Base-by-base conservation (phyloP, 306 rosid species). In the Prunus dulcis region DNA sequence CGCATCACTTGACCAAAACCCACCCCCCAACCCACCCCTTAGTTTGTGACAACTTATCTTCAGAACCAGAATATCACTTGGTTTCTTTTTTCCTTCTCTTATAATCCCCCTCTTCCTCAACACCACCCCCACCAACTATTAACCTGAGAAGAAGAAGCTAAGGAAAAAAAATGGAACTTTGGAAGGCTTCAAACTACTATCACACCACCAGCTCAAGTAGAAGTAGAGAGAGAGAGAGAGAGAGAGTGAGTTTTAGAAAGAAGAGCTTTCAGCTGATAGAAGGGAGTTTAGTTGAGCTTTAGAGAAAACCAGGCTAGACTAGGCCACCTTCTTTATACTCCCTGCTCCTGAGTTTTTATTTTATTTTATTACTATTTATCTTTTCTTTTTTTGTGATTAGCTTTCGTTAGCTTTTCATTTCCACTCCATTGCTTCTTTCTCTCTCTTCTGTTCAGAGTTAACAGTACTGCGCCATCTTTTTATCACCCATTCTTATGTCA, bases 1-100 rank as follows among this genome's bases (percentile, higher is more conserved):
- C 96, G 98, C 98, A 93, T 93, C 84, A 89, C 98, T 89, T 82
- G 88, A 25, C 55, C 28, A 67, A 76, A 85, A 74, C 80, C 91
- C 88, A 60, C 77, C 91, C 93, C 96, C 90, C 57, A 2, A 11
- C 74, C 49, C 83, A 69, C 82, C 88, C 81, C 81, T 87, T 81
- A 51, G 57, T 80, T 73, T 64, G 60, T 66, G 38, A 10, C 82
- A 20, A 76, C 58, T 77, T 73, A 38, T 72, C 30, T 69, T 69
- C 57, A 70, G 45, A 67, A 76, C 72, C 50, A 69, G 53, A 61
- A 22, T 27, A 58, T 12, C 17, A 27, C 78, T 77, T 41, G 3
- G 52, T 58, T 45, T 68, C 49, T 67, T 22, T 79, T 63, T 51
- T 68, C n/a, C 41, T 0, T 50, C 63, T 30, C 51, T 38, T 55